A percentile compares a stretch with the other conserved stretches of the same genome.
These are phyloP conservation scores for Elaeis guineensis DNA, from an alignment of 176 grass and related monocot species.

Conservation along the genomic window DNA sequence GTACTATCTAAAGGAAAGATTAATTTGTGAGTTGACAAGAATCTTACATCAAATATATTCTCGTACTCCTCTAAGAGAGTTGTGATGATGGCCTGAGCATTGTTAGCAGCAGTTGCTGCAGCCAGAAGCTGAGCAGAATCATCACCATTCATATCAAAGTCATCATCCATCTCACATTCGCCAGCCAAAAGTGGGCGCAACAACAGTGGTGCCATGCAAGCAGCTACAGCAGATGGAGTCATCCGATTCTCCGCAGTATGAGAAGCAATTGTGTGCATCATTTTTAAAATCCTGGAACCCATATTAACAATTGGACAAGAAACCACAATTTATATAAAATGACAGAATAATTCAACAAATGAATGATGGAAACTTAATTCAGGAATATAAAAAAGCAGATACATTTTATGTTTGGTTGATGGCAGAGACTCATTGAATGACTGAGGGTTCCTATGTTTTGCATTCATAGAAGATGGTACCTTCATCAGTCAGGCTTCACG, in stretches of 20 bases:
- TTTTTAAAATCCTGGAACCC: slow-evolving; percentile 75
- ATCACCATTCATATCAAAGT: slow-evolving; percentile 62
- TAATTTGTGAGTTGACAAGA: background rate
- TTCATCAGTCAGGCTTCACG: too few relatives aligned
- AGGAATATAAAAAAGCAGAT: too few relatives aligned
- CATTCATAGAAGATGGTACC: too few relatives aligned
- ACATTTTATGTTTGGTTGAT: too few relatives aligned
- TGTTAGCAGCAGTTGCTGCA: slow-evolving; percentile 94
- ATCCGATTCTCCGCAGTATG: slow-evolving; percentile 87
- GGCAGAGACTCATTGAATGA: too few relatives aligned
- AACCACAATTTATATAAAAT: background rate
- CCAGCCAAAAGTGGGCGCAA: slow-evolving; percentile 91
- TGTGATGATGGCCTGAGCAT: slow-evolving; percentile 84
- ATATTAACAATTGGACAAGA: slow-evolving; percentile 12
- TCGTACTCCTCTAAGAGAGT: slow-evolving; percentile 90
- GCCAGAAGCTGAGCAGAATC: slow-evolving; percentile 97
- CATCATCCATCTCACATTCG: slow-evolving; percentile 99
- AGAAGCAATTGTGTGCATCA: slow-evolving; percentile 85
- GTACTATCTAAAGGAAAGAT: too few relatives aligned
- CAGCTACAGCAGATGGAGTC: slow-evolving; percentile 89
- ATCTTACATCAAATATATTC: slow-evolving; percentile 83
- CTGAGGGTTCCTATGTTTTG: too few relatives aligned
- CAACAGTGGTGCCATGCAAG: slow-evolving; percentile 98
- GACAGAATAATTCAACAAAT: too few relatives aligned
- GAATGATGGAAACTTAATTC: too few relatives aligned